A percentile compares a stretch with the other conserved stretches of the same genome.
Conservation (phyloP, 2,329 filamentous ascomycete genomes). For the Colletotrichum plurivorum region DNA sequence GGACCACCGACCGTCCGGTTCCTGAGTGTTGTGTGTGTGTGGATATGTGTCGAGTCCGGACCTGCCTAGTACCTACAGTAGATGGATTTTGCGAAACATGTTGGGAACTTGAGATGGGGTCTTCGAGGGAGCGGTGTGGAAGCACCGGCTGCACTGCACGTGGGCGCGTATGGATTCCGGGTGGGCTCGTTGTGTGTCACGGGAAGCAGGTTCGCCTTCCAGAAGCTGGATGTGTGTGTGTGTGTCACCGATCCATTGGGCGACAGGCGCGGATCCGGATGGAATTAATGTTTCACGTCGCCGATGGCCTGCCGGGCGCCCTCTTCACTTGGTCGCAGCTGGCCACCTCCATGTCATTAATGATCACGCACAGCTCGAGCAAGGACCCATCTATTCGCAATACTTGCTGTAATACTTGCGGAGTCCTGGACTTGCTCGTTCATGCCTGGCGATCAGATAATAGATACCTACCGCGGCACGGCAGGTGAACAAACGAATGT, state of each 20-base stretch:
- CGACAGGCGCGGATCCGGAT: constrained; percentile 28
- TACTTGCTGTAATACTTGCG: too few relatives aligned
- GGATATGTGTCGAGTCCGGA: constrained; percentile 8
- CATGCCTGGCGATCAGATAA: constrained; percentile 3
- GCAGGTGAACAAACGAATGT: neutral
- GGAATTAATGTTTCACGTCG: constrained; percentile 37
- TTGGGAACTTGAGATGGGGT: constrained; percentile 16
- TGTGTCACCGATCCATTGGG: constrained; percentile 31
- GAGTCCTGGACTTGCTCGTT: neutral
- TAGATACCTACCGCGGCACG: neutral
- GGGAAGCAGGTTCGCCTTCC: constrained; percentile 31
- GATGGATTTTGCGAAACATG: constrained; percentile 31
- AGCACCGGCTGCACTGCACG: constrained; percentile 3
- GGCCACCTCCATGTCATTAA: too few relatives aligned
- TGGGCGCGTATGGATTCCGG: constrained; percentile 17
- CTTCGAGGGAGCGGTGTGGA: constrained; percentile 36
- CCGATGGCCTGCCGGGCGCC: constrained; percentile 12
- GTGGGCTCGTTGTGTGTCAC: constrained; percentile 35
- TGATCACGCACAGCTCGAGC: too few relatives aligned
- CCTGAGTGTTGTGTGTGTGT: neutral
- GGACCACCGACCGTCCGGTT: constrained; percentile 9
- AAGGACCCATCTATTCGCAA: too few relatives aligned
- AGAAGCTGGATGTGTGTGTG: constrained; percentile 21
- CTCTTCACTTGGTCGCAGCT: constrained; percentile 1
- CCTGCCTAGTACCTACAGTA: neutral